Base-by-base conservation (phyloP, 2,329 filamentous ascomycete genomes). In the Epicoccum sorghinum region DNA sequence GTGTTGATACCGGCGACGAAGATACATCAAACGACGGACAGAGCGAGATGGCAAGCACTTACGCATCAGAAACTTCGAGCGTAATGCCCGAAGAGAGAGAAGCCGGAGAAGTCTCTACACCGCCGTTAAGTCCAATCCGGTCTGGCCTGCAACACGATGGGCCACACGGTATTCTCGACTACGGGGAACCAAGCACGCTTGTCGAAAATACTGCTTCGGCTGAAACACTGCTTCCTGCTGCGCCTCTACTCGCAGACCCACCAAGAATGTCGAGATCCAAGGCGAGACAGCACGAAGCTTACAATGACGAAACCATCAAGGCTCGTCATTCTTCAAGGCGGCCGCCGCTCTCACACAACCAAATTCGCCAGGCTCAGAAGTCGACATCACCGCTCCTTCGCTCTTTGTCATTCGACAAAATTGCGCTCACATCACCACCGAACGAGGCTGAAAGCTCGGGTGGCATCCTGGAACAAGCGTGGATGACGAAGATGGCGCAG, bases 401-500 rank as follows among this genome's bases (percentile, higher is more conserved):
- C 51, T 74, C 72, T 13, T 52, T 71, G 3, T 68, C 67, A 3
- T 52, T 60, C 4, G 44, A 43, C 40, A 55, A 55, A 23, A 61
- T 61, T 13, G 39, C 48, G 4, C 51, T 62, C 8, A 37, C 59
- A 22, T 67, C 65, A 3, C 67, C 71, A 9, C 52, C 65, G 0
- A 63, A 65, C 14, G 66, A 72, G 32, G 57, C 57, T 41, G 60
- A 62, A 10, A 58, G 59, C 35, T 69, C 67, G 0, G 61, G 80
- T 12, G 80, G 80, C 14, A 90, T 91, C 43, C 79, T 91, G 24
- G 89, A 92, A 71, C 88, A 91, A 73, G 90, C 90, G 3, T 95
- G 90, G 89, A 89, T 95, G 77, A 86, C 89, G 79, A 95, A 96
- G 79, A 95, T 99, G 85, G 93, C 93, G 4, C 88, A 88, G 60